Percentiles rank a stretch among this genome's conserved stretches.
phyloP scores from a whole-genome alignment of 179 eudicot species.

The Spergularia azorica region DNA sequence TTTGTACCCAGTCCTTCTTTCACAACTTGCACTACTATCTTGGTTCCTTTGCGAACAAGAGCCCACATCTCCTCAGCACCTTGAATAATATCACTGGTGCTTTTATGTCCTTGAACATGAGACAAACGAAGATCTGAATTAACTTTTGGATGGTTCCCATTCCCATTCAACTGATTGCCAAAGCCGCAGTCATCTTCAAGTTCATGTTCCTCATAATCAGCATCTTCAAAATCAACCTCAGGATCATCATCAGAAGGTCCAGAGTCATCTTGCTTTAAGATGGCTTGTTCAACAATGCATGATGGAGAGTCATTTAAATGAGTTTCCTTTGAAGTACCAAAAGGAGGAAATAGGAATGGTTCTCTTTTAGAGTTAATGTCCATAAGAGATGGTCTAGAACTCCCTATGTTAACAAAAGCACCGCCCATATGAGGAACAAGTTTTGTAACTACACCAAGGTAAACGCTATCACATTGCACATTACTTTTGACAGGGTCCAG shows the following conservation, averaged over 20 bases:
- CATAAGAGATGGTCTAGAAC: constrained; percentile 75
- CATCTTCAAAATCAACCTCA: constrained; percentile 51
- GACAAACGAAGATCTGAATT: constrained; percentile 24
- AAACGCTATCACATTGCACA: constrained; percentile 90
- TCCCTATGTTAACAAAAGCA: constrained; percentile 93
- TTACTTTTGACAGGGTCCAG: constrained; percentile 84
- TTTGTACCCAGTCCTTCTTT: constrained; percentile 94
- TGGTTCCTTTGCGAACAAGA: constrained; percentile 79
- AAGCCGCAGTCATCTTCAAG: constrained; percentile 40
- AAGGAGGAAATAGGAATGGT: constrained; percentile 78
- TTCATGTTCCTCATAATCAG: constrained; percentile 61
- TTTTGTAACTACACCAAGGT: constrained; percentile 74
- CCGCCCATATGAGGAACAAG: constrained; percentile 97
- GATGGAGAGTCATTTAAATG: constrained; percentile 34
- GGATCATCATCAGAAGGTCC: constrained; percentile 53
- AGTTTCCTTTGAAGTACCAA: constrained; percentile 45
- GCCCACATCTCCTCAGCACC: constrained; percentile 56
- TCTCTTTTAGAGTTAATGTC: constrained; percentile 59
- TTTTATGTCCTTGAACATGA: constrained; percentile 25
- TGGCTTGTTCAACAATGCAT: constrained; percentile 30
- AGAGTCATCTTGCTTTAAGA: constrained; percentile 42
- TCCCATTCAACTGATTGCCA: constrained; percentile 32
- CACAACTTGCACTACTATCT: constrained; percentile 86
- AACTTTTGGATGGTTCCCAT: constrained; percentile 30
- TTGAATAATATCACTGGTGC: constrained; percentile 19